Evolutionary conservation across 2,329 filamentous ascomycete species (phyloP).

Genomic region (Bipolaris sorokiniana): DNA sequence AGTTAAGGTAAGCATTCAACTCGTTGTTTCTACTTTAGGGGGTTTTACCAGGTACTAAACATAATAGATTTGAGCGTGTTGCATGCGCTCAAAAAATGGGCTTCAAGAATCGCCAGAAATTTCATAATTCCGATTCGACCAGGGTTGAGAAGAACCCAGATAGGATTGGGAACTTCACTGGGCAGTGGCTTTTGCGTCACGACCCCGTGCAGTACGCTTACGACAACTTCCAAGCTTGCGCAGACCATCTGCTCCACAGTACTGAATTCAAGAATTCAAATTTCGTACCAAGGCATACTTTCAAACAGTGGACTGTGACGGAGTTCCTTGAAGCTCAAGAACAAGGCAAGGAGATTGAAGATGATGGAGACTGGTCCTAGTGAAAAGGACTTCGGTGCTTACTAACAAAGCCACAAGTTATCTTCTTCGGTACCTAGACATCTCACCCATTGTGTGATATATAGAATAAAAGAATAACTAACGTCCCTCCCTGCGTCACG

Average conservation of each 20-base stretch:
- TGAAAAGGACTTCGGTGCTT: neutral
- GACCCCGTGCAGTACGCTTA: neutral
- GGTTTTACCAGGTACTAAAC: neutral
- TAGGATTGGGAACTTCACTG: neutral
- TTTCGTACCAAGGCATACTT: neutral
- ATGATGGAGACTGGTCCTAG: neutral
- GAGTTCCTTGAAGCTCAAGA: neutral
- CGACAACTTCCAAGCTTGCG: neutral
- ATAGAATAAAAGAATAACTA: too few species aligned
- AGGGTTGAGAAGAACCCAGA: neutral
- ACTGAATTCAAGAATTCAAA: neutral
- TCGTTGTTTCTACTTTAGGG: neutral
- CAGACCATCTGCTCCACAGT: neutral
- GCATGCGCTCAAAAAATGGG: neutral
- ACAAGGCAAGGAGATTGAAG: neutral
- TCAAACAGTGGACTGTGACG: neutral
- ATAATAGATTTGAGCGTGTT: neutral
- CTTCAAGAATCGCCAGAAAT: neutral
- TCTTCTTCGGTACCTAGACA: neutral
- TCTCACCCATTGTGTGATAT: too few species aligned
- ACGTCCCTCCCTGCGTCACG: too few species aligned
- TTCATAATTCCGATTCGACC: neutral
- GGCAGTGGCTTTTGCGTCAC: neutral
- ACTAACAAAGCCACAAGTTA: neutral
- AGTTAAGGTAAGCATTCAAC: neutral